phyloP scores from a whole-genome alignment of 163 green algal genomes.

The Chlorella variabilis region DNA sequence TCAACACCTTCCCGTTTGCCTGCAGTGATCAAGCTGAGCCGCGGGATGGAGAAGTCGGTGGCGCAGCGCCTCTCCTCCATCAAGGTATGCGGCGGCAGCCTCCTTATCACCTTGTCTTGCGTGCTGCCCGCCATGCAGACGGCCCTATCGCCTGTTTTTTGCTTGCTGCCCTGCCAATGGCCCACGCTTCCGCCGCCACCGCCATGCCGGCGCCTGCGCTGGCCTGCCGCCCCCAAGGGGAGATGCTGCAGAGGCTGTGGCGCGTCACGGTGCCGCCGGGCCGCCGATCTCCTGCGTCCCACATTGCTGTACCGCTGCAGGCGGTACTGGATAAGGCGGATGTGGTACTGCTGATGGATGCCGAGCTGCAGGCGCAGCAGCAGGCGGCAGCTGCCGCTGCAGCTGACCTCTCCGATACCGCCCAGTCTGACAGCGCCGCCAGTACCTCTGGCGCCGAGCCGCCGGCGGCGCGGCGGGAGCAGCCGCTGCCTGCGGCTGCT shows the following conservation, averaged over 20 bases:
- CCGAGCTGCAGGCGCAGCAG: neutral
- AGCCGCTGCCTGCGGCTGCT: no score
- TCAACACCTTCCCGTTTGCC: neutral
- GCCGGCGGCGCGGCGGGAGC: neutral
- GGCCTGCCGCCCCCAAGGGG: no score
- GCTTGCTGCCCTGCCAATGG: no score
- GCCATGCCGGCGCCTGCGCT: no score
- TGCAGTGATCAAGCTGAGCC: conserved; percentile 19
- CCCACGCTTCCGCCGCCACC: no score
- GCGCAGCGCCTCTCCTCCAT: conserved; percentile 24
- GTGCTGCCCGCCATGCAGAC: no score
- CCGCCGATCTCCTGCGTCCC: no score
- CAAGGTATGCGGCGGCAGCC: neutral
- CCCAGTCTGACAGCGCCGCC: neutral
- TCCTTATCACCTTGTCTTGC: no score
- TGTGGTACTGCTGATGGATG: conserved; percentile 49
- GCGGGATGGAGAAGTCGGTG: conserved; percentile 14
- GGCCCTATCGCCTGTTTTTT: no score
- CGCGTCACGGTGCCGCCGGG: no score
- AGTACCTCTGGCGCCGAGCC: neutral
- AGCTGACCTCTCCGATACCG: neutral
- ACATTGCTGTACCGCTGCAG: no score
- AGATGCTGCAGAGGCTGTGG: no score
- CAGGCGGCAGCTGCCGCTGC: neutral
- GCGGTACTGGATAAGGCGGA: conserved; percentile 63